Evolutionary conservation across 768 basidiomycete genomes (phyloP), one percentile per base, ranked within the genome.

Genomic region (Phanerodontia chrysosporium): DNA sequence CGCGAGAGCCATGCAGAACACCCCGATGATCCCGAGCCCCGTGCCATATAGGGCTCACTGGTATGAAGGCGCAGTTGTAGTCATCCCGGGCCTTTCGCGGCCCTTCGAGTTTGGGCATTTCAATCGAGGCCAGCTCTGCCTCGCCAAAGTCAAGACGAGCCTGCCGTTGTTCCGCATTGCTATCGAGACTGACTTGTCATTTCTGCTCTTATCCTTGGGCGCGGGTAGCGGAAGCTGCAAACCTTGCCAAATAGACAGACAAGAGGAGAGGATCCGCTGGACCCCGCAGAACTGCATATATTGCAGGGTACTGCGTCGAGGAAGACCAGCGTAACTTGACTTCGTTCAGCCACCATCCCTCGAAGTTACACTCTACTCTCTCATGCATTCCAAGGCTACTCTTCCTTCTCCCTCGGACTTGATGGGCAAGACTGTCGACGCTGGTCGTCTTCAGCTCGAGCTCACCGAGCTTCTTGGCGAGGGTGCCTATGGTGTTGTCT

Each of bases 401-500:
- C 14, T 62, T 18, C 60, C 62, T 36, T 48, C 46, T 56, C 44
- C 58, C 30, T 49, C 65, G 16, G 58, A 64, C 55, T 58, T 66
- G 55, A 32, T 49, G 48, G 64, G 58, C 42, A 45, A 62, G 25
- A 65, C 62, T 29, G 60, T 70, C 54, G 62, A 65, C 60, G 55
- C 65, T 56, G 66, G 63, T 39, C 64, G 62, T 39, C 45, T 66
- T 36, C 39, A 42, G 39, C 58, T 55, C 24, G 21, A 39, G 52
- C 64, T 69, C 30, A 49, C 63, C 57, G 61, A 69, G 45, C 46
- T 59, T 16, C 60, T 70, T 35, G 69, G 68, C 39, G 63, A 68
- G 51, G 69, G 69, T 39, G 62, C 62, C 2, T 66, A 66, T 46
- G 69, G 68, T 45, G 67, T 69, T 45, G 69, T 70, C 49, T 70